Conservation (phyloP, 495 filamentous ascomycete genomes). For the Sphaerosporella brunnea region DNA sequence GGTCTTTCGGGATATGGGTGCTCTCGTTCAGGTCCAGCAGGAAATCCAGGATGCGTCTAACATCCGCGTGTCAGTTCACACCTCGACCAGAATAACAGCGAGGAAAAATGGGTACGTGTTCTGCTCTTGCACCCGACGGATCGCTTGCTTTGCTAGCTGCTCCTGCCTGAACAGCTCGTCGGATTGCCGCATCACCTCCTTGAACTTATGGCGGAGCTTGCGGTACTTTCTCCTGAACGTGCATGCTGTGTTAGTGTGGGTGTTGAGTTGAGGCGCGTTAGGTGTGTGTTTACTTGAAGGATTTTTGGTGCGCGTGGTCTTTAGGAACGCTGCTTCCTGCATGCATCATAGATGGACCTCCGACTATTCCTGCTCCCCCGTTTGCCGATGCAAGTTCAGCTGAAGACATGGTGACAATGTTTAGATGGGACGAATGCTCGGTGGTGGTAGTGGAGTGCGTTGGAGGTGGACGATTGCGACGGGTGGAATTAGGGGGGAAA, state of each 20-base stretch:
- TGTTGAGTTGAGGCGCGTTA: background rate
- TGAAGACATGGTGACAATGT: background rate
- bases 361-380: background rate
- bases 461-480: too few relatives aligned
- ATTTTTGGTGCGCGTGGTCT: conserved; percentile 21
- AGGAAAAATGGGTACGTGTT: conserved; percentile 45
- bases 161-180: conserved; percentile 61
- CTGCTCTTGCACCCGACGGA: conserved; percentile 63
- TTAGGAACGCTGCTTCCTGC: background rate
- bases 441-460: too few relatives aligned
- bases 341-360: too few relatives aligned
- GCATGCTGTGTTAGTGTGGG: background rate
- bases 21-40: conserved; percentile 73
- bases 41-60: conserved; percentile 64
- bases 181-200: conserved; percentile 61
- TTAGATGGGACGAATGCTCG: too few relatives aligned
- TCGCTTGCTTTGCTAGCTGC: conserved; percentile 54
- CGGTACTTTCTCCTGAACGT: conserved; percentile 71
- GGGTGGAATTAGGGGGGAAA: too few relatives aligned
- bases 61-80: background rate
- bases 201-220: conserved; percentile 76
- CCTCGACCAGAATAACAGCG: conserved; percentile 1
- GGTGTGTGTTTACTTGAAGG: conserved; percentile 17
- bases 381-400: background rate
- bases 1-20: conserved; percentile 50